Conservation (phyloP, 2,329 filamentous ascomycete genomes). For the Trichoderma polysporum region DNA sequence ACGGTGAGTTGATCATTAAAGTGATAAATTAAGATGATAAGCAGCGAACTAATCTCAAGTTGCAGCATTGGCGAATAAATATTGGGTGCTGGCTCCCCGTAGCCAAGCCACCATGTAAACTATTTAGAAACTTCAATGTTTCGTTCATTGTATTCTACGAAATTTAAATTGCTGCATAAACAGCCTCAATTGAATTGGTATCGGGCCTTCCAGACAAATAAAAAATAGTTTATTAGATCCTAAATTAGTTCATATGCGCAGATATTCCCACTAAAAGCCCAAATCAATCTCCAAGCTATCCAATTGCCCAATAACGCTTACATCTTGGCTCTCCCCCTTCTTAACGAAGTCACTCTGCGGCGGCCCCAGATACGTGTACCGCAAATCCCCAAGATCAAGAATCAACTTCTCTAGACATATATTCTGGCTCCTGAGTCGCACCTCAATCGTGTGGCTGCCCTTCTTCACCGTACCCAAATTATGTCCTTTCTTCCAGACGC, state of each 20-base stretch:
- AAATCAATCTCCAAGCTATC: slow-evolving; percentile 20
- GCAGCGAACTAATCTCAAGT: neutral
- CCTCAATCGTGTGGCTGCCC: slow-evolving; percentile 34
- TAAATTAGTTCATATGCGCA: neutral
- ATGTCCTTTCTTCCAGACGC: slow-evolving; percentile 48
- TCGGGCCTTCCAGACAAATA: neutral
- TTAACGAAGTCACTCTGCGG: slow-evolving; percentile 32
- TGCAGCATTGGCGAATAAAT: neutral
- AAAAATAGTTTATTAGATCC: neutral
- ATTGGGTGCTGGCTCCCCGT: neutral
- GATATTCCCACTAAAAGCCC: neutral
- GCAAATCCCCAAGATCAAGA: slow-evolving; percentile 35
- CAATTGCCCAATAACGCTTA: neutral
- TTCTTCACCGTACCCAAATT: slow-evolving; percentile 26
- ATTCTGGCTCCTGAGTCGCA: slow-evolving; percentile 34
- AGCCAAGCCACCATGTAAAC: neutral
- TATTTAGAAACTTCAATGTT: neutral
- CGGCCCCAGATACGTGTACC: slow-evolving; percentile 38
- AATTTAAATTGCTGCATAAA: neutral
- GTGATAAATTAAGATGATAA: neutral
- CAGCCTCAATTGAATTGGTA: neutral
- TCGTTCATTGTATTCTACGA: neutral
- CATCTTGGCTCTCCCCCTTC: slow-evolving; percentile 6
- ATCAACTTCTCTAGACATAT: slow-evolving; percentile 40
- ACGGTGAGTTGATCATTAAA: neutral